phyloP scores from a whole-genome alignment of 345 rosid species.

The Lumnitzera littorea region DNA sequence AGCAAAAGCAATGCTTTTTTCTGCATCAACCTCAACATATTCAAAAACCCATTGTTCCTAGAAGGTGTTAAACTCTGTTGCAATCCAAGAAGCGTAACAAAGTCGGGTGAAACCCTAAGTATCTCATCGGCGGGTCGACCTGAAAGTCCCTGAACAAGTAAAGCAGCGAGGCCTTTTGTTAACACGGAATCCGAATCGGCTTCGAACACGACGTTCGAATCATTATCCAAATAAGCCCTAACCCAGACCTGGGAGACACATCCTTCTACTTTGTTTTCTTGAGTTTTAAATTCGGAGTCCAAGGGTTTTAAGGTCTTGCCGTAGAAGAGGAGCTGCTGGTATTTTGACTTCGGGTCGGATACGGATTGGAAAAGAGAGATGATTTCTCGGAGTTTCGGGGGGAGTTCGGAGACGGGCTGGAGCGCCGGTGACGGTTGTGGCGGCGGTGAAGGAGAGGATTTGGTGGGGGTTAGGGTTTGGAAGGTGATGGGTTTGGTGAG shows the following conservation, averaged over 20 bases:
- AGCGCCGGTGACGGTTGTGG: slow-evolving; percentile 33
- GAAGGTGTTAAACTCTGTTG: slow-evolving; percentile 83
- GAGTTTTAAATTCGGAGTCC: slow-evolving; percentile 57
- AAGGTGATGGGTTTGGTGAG: slow-evolving; percentile 31
- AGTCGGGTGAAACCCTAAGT: slow-evolving; percentile 71
- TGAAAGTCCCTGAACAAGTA: slow-evolving; percentile 80
- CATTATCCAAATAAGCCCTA: slow-evolving; percentile 63
- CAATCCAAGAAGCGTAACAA: slow-evolving; percentile 66
- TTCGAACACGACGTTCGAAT: slow-evolving; percentile 61
- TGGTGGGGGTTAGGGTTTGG: slow-evolving; percentile 25
- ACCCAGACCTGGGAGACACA: slow-evolving; percentile 98
- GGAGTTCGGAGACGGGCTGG: slow-evolving; percentile 75
- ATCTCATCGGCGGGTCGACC: slow-evolving; percentile 68
- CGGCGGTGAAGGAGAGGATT: slow-evolving; percentile 8
- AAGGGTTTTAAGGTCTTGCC: slow-evolving; percentile 72
- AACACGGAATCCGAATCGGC: slow-evolving; percentile 90
- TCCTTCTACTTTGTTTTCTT: slow-evolving; percentile 83
- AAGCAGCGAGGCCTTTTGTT: slow-evolving; percentile 85
- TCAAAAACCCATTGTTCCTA: slow-evolving; percentile 86
- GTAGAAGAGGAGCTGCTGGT: slow-evolving; percentile 79
- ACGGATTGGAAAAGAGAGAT: slow-evolving; percentile 79
- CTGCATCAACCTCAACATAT: slow-evolving; percentile 91
- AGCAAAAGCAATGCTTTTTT: slow-evolving; percentile 60
- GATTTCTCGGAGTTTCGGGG: slow-evolving; percentile 82
- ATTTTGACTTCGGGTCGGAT: slow-evolving; percentile 61